Evolutionary conservation across 1,139 yeast genomes (phyloP).

Genomic region (Hyphopichia khmerensis): DNA sequence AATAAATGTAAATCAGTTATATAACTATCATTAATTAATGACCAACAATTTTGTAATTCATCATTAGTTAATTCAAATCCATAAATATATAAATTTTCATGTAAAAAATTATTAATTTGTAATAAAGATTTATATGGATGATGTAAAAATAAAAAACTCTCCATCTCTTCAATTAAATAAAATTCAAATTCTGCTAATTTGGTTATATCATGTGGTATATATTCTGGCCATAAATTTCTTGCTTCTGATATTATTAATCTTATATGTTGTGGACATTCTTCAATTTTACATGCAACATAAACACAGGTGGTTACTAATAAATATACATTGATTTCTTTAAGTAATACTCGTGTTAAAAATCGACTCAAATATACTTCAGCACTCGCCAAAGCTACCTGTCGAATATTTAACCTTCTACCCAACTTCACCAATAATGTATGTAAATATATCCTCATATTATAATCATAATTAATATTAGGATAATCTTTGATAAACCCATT

Average conservation of each 20-base stretch:
- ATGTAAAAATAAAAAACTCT: conserved; percentile 74
- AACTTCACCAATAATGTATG: conserved; percentile 70
- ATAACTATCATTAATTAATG: conserved; percentile 84
- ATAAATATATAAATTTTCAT: conserved; percentile 21
- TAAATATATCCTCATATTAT: conserved; percentile 64
- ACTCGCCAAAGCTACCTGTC: conserved; percentile 85
- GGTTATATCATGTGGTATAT: conserved; percentile 86
- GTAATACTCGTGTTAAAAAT: conserved; percentile 68
- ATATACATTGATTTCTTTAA: conserved; percentile 81
- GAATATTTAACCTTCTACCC: conserved; percentile 71
- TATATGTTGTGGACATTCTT: conserved; percentile 94
- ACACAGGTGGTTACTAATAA: conserved; percentile 80
- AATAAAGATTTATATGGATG: conserved; percentile 83
- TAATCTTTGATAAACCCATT: conserved; percentile 46
- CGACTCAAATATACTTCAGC: conserved; percentile 83
- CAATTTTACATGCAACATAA: conserved; percentile 89
- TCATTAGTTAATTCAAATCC: conserved; percentile 53
- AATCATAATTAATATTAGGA: conserved; percentile 52
- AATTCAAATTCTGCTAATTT: conserved; percentile 96
- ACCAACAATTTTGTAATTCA: conserved; percentile 86
- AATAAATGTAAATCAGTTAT: conserved; percentile 81
- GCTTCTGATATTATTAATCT: conserved; percentile 83
- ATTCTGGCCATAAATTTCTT: conserved; percentile 91
- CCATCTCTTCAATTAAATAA: conserved; percentile 86
- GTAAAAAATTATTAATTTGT: conserved; percentile 53